phyloP scores from a whole-genome alignment of 2,329 filamentous ascomycete genomes.

The Penicillium sp. region DNA sequence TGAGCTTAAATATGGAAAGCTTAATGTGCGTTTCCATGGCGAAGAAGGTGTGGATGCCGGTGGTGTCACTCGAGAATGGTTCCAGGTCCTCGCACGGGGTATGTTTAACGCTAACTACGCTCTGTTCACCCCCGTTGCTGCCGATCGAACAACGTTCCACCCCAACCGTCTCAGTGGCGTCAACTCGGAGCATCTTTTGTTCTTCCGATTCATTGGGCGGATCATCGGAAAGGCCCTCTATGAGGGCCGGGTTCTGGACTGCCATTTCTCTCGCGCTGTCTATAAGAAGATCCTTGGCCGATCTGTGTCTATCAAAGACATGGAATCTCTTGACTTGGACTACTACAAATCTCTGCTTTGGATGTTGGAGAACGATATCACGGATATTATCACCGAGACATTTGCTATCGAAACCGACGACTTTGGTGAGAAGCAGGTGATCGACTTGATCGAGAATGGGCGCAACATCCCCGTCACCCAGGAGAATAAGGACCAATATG shows the following conservation, averaged over 20 bases:
- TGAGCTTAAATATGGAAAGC: slow-evolving; percentile 98
- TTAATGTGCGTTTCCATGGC: slow-evolving; percentile 95
- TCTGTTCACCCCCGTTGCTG: slow-evolving; percentile 93
- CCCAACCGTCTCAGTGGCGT: slow-evolving; percentile 92
- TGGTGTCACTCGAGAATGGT: slow-evolving; percentile 98
- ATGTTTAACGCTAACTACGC: slow-evolving; percentile 99
- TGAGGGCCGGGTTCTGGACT: slow-evolving; percentile 92
- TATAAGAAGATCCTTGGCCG: slow-evolving; percentile 98
- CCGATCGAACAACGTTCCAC: slow-evolving; percentile 97
- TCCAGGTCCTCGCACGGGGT: slow-evolving; percentile 92
- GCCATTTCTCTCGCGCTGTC: slow-evolving; percentile 97
- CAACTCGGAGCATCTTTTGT: slow-evolving; percentile 94
- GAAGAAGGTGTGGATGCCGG: slow-evolving; percentile 98
- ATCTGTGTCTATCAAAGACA: slow-evolving; percentile 95
- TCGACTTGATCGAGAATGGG: slow-evolving; percentile 85
- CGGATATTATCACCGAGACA: slow-evolving; percentile 93
- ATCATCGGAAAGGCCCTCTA: slow-evolving; percentile 98
- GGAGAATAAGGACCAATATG: slow-evolving; percentile 98
- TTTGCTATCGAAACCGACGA: slow-evolving; percentile 94
- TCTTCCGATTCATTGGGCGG: slow-evolving; percentile 99
- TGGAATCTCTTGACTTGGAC: slow-evolving; percentile 97
- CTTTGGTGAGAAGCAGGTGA: slow-evolving; percentile 85
- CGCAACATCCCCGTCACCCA: slow-evolving; percentile 93
- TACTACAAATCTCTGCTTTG: slow-evolving; percentile 98
- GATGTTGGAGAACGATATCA: slow-evolving; percentile 99